Conservation (phyloP, 768 basidiomycete species). For the Tephrocybe sp. region DNA sequence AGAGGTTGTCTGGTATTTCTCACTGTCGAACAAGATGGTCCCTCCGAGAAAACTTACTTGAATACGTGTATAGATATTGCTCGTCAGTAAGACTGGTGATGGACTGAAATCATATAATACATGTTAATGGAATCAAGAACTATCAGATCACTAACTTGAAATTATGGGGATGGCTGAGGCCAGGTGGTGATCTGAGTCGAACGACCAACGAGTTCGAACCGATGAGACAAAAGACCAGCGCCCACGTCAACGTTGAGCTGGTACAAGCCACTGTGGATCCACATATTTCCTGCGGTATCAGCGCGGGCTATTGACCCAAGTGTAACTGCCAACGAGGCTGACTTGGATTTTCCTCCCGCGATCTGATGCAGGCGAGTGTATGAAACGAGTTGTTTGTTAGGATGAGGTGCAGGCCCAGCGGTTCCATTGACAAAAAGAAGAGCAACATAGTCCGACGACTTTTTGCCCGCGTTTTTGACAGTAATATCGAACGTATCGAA, state of each 20-base stretch:
- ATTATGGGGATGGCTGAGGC: constrained; percentile 24
- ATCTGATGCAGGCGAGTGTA: constrained; percentile 40
- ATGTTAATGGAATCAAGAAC: no score
- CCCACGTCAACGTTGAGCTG: constrained; percentile 41
- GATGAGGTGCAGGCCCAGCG: constrained; percentile 47
- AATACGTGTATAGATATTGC: no score
- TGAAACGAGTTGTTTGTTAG: constrained; percentile 49
- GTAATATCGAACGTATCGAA: constrained; percentile 49
- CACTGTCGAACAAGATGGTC: no score
- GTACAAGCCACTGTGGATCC: constrained; percentile 46
- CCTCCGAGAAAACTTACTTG: no score
- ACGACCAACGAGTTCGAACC: constrained; percentile 42
- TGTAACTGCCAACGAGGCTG: constrained; percentile 39
- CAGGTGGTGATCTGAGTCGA: constrained; percentile 38
- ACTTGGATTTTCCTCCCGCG: constrained; percentile 21
- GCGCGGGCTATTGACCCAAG: constrained; percentile 49
- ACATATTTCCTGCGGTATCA: constrained; percentile 42
- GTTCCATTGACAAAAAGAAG: constrained; percentile 49
- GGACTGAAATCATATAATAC: no score
- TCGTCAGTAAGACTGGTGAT: no score
- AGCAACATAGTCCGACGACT: constrained; percentile 53
- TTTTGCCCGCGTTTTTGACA: constrained; percentile 47
- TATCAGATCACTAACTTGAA: no score
- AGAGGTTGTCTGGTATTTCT: no score
- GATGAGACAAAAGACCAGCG: constrained; percentile 31